Evolutionary conservation across 192 early-diverging fungal genomes (phyloP).

Genomic region (Coemansia sp.): DNA sequence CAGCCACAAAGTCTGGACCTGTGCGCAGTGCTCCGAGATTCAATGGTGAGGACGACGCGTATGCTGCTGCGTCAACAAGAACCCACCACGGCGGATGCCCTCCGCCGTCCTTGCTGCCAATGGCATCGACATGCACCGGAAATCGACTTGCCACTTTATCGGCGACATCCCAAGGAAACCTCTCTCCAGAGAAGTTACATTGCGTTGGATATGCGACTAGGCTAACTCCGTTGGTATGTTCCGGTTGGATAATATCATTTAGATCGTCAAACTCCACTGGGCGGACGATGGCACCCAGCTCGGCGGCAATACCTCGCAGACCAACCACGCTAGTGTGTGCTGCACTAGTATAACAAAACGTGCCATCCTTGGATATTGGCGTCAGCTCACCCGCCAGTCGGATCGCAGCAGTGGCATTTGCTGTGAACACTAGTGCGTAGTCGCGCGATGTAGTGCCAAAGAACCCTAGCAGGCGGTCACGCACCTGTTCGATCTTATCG

Average conservation of each 20-base stretch:
- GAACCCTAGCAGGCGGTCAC: slow-evolving; percentile 61
- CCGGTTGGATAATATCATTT: slow-evolving; percentile 17
- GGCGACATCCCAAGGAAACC: slow-evolving; percentile 70
- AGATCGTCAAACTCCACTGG: slow-evolving; percentile 39
- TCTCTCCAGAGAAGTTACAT: slow-evolving; percentile 81
- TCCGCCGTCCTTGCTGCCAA: not conserved
- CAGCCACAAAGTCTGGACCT: slow-evolving; percentile 68
- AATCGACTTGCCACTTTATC: slow-evolving; percentile 46
- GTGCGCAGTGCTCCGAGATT: slow-evolving; percentile 56
- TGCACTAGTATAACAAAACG: slow-evolving; percentile 66
- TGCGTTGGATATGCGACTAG: slow-evolving; percentile 83
- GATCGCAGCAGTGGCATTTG: slow-evolving; percentile 77
- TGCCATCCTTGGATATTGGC: slow-evolving; percentile 57
- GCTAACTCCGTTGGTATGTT: slow-evolving; percentile 25
- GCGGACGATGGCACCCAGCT: slow-evolving; percentile 23
- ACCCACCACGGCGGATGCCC: slow-evolving; percentile 57
- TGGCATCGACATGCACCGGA: slow-evolving; percentile 11
- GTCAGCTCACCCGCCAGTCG: slow-evolving; percentile 75
- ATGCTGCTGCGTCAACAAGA: slow-evolving; percentile 79
- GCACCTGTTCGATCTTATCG: slow-evolving; percentile 57
- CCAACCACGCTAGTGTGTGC: slow-evolving; percentile 81
- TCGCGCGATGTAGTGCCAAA: slow-evolving; percentile 62
- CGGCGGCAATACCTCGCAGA: slow-evolving; percentile 62
- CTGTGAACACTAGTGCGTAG: slow-evolving; percentile 78
- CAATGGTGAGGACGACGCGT: slow-evolving; percentile 65